These are phyloP conservation scores for Aspergillus bombycis DNA, from an alignment of 2,329 filamentous ascomycete species.

Conservation along the genomic window DNA sequence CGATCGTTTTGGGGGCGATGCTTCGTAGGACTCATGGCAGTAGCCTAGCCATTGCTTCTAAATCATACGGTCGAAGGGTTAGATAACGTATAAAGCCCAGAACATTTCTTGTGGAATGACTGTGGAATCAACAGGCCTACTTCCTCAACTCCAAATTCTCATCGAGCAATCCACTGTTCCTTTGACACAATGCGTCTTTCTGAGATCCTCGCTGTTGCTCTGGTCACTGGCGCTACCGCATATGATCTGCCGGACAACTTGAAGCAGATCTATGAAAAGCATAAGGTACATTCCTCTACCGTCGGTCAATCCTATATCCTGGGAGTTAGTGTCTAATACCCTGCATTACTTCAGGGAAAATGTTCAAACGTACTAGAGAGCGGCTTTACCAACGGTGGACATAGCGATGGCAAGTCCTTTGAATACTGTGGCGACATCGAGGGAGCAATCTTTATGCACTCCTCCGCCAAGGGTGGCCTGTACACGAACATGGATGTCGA, in stretches of 20 bases:
- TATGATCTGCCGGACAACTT: slow-evolving; percentile 24
- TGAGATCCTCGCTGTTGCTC: neutral
- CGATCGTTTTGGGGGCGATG: neutral
- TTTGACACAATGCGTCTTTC: neutral
- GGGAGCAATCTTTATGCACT: slow-evolving; percentile 56
- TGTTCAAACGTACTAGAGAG: slow-evolving; percentile 22
- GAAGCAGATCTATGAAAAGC: slow-evolving; percentile 22
- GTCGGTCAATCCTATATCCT: neutral
- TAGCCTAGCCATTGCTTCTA: fast-evolving
- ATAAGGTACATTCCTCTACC: slow-evolving; percentile 16
- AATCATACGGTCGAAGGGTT: neutral
- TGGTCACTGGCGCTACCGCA: neutral
- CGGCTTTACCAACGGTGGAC: slow-evolving; percentile 24
- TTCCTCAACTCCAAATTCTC: neutral
- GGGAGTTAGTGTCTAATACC: neutral
- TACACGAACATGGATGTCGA: slow-evolving; percentile 63
- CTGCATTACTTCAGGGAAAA: slow-evolving; percentile 12
- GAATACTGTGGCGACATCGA: slow-evolving; percentile 55
- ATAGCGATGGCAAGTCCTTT: slow-evolving; percentile 16
- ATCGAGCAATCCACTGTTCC: neutral
- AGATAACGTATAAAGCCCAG: neutral
- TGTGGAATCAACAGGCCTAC: neutral
- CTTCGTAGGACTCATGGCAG: neutral
- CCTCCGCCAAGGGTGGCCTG: slow-evolving; percentile 34
- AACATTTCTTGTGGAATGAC: neutral